A percentile compares a stretch with the other conserved stretches of the same genome.
Evolutionary conservation across 768 basidiomycete genomes (phyloP).

Genomic region (Dacryopinax spathularia): DNA sequence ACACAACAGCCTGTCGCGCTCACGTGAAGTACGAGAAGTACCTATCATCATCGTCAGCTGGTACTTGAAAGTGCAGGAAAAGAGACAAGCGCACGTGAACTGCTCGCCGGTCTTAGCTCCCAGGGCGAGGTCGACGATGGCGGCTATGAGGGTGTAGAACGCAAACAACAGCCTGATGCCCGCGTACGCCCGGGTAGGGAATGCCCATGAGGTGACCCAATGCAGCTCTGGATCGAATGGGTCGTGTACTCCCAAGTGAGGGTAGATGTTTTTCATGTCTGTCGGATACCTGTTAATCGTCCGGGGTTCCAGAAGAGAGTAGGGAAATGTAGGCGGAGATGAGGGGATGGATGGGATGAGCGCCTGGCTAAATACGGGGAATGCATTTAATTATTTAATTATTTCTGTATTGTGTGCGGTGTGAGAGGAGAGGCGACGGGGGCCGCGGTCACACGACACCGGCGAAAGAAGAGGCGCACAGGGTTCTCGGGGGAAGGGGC

Average conservation of each 20-base stretch:
- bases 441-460: too few relatives aligned
- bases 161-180: conserved; percentile 35
- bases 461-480: too few relatives aligned
- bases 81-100: conserved; percentile 21
- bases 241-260: conserved; percentile 23
- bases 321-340: not conserved
- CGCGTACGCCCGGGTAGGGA: conserved; percentile 34
- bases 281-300: not conserved
- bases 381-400: too few relatives aligned
- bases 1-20: not conserved
- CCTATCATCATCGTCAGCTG: conserved; percentile 21
- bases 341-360: not conserved
- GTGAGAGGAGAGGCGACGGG: too few relatives aligned
- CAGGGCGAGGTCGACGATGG: conserved; percentile 30
- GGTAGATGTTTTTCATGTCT: conserved; percentile 6
- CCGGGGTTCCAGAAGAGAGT: not conserved
- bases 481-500: too few relatives aligned
- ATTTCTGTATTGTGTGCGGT: too few relatives aligned
- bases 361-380: too few relatives aligned
- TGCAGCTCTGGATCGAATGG: conserved; percentile 31
- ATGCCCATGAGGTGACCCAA: conserved; percentile 38
- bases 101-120: conserved; percentile 21
- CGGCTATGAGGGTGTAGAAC: conserved; percentile 34
- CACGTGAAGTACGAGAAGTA: conserved; percentile 51
- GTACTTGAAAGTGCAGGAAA: not conserved